Evolutionary conservation across 2,329 filamentous ascomycete species (phyloP).

Genomic region (Madurella mycetomatis): DNA sequence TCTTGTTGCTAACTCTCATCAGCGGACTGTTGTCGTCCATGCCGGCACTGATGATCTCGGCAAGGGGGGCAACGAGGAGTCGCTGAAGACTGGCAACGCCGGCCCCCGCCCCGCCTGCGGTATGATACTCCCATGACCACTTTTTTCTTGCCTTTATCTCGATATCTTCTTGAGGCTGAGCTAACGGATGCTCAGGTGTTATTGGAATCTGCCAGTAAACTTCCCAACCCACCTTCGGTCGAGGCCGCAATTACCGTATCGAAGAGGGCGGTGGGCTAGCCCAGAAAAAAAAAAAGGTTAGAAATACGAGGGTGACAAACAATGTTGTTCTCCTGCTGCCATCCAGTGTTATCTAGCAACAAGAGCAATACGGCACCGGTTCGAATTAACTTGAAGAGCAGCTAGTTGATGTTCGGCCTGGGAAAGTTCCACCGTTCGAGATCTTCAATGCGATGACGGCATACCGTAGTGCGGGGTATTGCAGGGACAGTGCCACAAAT

Average conservation of each 20-base stretch:
- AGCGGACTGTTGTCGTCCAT: slow-evolving; percentile 95
- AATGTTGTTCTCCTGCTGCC: not conserved
- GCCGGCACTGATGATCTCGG: slow-evolving; percentile 95
- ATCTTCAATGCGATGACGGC: too few species aligned
- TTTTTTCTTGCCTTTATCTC: not conserved
- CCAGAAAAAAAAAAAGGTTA: not conserved
- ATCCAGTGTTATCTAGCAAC: not conserved
- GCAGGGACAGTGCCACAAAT: too few species aligned
- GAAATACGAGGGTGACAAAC: not conserved
- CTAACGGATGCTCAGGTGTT: slow-evolving; percentile 54
- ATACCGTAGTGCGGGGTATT: too few species aligned
- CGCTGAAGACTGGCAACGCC: slow-evolving; percentile 97
- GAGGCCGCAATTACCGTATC: not conserved
- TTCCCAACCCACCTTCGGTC: not conserved
- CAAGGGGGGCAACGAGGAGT: slow-evolving; percentile 87
- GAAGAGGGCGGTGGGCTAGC: not conserved
- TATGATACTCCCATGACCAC: slow-evolving; percentile 3
- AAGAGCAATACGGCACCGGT: not conserved
- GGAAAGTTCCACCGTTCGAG: too few species aligned
- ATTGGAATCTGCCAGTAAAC: slow-evolving; percentile 79
- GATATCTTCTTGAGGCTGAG: slow-evolving; percentile 4
- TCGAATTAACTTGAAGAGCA: not conserved
- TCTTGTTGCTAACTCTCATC: slow-evolving; percentile 15
- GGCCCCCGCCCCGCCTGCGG: slow-evolving; percentile 91
- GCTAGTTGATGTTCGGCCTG: not conserved